These are phyloP conservation scores for Holtermanniella nyarrowii DNA, from an alignment of 768 basidiomycete species.

Conservation along the genomic window DNA sequence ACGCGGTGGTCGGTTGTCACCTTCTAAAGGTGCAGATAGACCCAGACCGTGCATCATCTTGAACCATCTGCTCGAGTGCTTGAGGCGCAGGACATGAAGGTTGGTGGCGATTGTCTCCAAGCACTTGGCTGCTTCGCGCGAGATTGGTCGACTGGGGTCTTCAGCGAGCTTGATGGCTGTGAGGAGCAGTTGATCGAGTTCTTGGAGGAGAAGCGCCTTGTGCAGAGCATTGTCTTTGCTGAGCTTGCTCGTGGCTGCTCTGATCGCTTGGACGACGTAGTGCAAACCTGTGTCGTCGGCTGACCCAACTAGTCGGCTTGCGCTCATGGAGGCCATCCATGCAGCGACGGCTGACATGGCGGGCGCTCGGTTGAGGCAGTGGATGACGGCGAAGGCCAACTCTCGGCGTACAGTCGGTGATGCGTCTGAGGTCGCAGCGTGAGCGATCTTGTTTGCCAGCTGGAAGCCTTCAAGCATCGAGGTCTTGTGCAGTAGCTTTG, in stretches of 20 bases:
- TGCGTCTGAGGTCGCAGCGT: slow-evolving; percentile 11
- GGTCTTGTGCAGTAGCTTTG: not conserved
- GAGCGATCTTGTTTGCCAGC: slow-evolving; percentile 2
- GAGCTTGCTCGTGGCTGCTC: not conserved
- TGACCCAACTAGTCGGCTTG: not conserved
- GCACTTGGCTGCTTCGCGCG: not conserved
- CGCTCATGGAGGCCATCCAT: not conserved
- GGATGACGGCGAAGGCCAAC: slow-evolving; percentile 6
- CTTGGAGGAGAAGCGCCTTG: not conserved
- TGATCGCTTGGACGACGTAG: not conserved
- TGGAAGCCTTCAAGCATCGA: not conserved
- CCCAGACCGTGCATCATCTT: not conserved
- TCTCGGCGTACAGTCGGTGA: slow-evolving; percentile 27
- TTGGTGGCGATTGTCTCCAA: not conserved
- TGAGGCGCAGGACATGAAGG: not conserved
- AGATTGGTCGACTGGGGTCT: not conserved
- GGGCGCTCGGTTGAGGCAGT: not conserved
- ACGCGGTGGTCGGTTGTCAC: not conserved
- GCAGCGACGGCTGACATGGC: not conserved
- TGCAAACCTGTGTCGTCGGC: not conserved
- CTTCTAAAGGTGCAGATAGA: not conserved
- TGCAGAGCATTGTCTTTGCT: not conserved
- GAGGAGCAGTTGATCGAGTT: not conserved
- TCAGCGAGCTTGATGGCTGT: not conserved
- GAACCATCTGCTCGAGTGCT: not conserved